Percentiles rank a stretch among this genome's conserved stretches.
phyloP scores from a whole-genome alignment of 73 alveolate genomes.

The Paramecium sexaurelia region DNA sequence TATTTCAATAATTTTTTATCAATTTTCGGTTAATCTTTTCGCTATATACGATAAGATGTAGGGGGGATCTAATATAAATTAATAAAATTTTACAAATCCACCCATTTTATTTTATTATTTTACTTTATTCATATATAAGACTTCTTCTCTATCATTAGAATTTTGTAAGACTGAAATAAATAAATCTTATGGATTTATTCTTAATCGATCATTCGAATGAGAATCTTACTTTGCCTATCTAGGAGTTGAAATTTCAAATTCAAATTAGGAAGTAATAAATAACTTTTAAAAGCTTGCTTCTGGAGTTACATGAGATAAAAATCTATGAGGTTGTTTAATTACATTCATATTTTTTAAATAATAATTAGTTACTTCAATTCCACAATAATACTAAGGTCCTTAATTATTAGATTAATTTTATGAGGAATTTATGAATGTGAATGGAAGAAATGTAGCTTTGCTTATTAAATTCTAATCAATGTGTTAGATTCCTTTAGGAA shows the following conservation, averaged over 20 bases:
- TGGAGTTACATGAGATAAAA: background rate
- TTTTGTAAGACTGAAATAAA: background rate
- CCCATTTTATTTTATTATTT: constrained; percentile 10
- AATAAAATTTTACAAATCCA: constrained; percentile 22
- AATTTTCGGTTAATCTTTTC: background rate
- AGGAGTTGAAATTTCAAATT: constrained; percentile 47
- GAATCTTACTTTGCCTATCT: background rate
- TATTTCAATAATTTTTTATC: constrained; percentile 34
- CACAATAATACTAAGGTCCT: background rate
- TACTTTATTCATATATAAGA: background rate
- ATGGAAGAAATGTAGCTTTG: constrained; percentile 38
- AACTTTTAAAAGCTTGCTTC: background rate
- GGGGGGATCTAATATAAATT: constrained; percentile 35
- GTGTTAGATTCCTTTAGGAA: constrained; percentile 43
- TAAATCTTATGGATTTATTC: constrained; percentile 14
- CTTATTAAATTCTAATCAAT: constrained; percentile 12
- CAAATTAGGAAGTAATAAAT: constrained; percentile 24
- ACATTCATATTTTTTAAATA: constrained; percentile 14
- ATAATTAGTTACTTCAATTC: background rate
- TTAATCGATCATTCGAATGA: background rate
- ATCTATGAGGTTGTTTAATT: constrained; percentile 23
- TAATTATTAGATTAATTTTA: background rate
- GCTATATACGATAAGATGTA: background rate
- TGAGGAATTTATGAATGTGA: background rate
- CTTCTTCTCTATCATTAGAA: constrained; percentile 28